Conservation (phyloP, 768 basidiomycete genomes). For the Suillus alpinus region DNA sequence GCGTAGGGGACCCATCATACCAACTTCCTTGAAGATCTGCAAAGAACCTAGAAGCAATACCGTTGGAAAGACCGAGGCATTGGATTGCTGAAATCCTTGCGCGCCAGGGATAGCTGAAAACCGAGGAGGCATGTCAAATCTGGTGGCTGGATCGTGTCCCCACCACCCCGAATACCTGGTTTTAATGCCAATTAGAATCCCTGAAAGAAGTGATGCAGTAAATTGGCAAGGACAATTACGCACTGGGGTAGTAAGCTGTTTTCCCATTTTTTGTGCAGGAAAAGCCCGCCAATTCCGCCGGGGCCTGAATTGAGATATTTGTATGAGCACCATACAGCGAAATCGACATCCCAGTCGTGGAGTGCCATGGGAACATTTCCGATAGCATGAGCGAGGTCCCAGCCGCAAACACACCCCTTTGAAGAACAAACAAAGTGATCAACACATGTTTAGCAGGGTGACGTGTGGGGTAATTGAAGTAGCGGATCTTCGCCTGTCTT, state of each 20-base stretch:
- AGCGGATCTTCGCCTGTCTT: constrained; percentile 11
- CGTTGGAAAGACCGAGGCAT: constrained; percentile 79
- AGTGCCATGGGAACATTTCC: constrained; percentile 90
- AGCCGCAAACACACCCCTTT: constrained; percentile 93
- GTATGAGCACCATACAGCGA: constrained; percentile 99
- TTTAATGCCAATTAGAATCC: constrained; percentile 16
- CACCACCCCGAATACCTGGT: constrained; percentile 93
- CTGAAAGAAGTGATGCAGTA: constrained; percentile 6
- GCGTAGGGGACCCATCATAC: constrained; percentile 69
- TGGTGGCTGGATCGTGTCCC: constrained; percentile 86
- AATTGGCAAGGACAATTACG: constrained; percentile 24
- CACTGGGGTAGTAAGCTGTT: constrained; percentile 61
- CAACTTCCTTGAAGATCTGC: constrained; percentile 73
- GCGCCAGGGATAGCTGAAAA: constrained; percentile 89
- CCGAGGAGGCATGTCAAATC: constrained; percentile 84
- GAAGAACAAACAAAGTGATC: constrained; percentile 11
- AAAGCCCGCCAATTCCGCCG: constrained; percentile 95
- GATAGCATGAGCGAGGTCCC: constrained; percentile 94
- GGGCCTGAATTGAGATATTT: constrained; percentile 97
- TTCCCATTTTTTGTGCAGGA: constrained; percentile 82
- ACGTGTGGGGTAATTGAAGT: constrained; percentile 12
- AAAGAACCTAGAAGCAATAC: constrained; percentile 83
- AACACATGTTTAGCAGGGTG: constrained; percentile 11
- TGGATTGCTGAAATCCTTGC: constrained; percentile 94
- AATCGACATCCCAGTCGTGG: constrained; percentile 94